Conservation (phyloP, 805 yeast species). For the Yarrowia bubula region DNA sequence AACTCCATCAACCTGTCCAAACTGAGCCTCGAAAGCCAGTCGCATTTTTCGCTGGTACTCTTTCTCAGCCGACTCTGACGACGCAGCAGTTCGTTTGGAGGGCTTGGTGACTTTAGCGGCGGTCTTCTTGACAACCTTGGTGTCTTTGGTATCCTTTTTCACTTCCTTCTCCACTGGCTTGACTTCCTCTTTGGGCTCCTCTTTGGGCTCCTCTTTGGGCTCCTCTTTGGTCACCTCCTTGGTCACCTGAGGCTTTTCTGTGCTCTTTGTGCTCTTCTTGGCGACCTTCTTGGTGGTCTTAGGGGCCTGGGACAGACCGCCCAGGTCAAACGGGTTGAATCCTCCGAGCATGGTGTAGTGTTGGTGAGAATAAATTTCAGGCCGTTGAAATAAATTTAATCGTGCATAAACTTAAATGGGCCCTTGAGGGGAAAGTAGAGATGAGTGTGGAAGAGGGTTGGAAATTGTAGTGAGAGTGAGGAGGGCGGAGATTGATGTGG, state of each 20-base stretch:
- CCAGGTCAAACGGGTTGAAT: constrained; percentile 24
- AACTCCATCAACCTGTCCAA: constrained; percentile 31
- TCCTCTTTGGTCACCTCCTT: no score
- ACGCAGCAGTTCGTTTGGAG: background rate
- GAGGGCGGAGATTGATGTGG: no score
- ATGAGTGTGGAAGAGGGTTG: background rate
- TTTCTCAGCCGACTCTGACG: constrained; percentile 28
- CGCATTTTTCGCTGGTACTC: constrained; percentile 31
- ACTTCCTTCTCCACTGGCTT: background rate
- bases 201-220: background rate
- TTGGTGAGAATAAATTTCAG: background rate
- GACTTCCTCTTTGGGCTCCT: background rate
- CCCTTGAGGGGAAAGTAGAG: background rate
- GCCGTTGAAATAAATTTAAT: constrained; percentile 16
- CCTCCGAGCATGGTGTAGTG: constrained; percentile 20
- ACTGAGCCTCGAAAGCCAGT: constrained; percentile 41
- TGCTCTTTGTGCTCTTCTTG: background rate
- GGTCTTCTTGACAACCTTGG: background rate
- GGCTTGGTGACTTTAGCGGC: background rate
- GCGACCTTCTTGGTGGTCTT: background rate
- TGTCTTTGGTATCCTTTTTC: background rate
- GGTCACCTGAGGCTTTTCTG: background rate
- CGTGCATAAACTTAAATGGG: constrained; percentile 16
- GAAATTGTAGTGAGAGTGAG: no score
- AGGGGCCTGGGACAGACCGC: background rate